phyloP scores from a whole-genome alignment of 2,329 filamentous ascomycete genomes.

The Exophiala dermatitidis region DNA sequence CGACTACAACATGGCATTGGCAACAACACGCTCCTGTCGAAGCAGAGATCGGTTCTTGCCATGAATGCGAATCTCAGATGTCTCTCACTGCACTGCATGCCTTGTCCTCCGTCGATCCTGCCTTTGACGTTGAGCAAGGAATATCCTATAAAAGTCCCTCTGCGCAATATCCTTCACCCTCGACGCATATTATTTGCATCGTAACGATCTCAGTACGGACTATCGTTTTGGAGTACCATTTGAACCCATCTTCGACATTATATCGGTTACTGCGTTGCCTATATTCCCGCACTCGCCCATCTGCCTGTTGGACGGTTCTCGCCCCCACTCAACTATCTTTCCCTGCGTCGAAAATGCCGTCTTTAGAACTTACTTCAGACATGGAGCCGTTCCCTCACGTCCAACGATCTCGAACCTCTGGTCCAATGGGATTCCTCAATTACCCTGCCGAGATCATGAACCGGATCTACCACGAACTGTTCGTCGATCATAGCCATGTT shows the following conservation, averaged over 20 bases:
- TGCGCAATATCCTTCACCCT: no score
- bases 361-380: not conserved
- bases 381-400: not conserved
- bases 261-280: no score
- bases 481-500: slow-evolving; percentile 9
- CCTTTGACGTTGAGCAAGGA: not conserved
- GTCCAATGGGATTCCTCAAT: slow-evolving; percentile 13
- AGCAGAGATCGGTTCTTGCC: not conserved
- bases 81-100: no score
- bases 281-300: no score
- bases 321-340: no score
- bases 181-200: no score
- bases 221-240: no score
- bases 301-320: no score
- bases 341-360: no score
- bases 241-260: no score
- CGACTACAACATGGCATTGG: not conserved
- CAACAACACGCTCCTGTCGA: not conserved
- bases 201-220: no score
- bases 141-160: not conserved
- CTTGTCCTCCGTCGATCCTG: not conserved
- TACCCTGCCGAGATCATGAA: slow-evolving; percentile 16
- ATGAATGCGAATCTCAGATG: no score
- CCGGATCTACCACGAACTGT: slow-evolving; percentile 10
- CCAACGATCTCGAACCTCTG: not conserved